Base-by-base conservation (phyloP, 2,329 filamentous ascomycete genomes). In the Nothophoma quercina region DNA sequence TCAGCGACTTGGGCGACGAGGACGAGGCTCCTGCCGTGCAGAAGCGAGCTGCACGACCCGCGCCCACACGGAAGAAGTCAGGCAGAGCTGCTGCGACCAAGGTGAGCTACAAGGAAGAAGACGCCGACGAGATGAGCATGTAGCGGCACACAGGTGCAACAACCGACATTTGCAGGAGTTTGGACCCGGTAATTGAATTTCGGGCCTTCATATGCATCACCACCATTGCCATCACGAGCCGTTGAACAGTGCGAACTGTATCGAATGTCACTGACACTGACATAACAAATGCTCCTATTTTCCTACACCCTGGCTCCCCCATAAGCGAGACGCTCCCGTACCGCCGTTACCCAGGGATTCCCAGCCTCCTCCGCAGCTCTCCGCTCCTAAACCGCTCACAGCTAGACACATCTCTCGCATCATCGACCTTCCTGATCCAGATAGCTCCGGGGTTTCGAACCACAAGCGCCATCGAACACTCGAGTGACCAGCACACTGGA, bases 1-100 rank as follows among this genome's bases (percentile, higher is more conserved):
- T 78, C 57, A 72, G 73, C 51, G 76, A 78, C 49, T 60, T 79
- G 32, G 76, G 73, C 29, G 59, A 58, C 16, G 63, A 65, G 41
- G 59, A 62, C 42, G 53, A 63, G 50, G 53, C 43, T 56, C 58
- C 59, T 59, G 58, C 47, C 44, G 55, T 56, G 51, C 60, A 58
- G 58, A 67, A 64, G 58, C 60, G 62, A 60, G 58, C 57, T 54
- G 59, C 59, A 48, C 59, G 54, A 28, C 54, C 66, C 30, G 55
- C 56, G 29, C 51, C 67, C 30, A 62, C 60, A 46, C 62, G 67
- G 42, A 62, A 67, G 46, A 65, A 65, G 56, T 66, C 68, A 46
- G 62, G 62, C 32, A 64, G 69, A 51, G 61, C 60, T 28, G 49
- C 61, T 46, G 55, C 61, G 47, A 50, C 58, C 32, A 60, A 56